These are phyloP conservation scores for Citrus cavaleriei DNA, from an alignment of 345 rosid genomes.

Conservation along the genomic window DNA sequence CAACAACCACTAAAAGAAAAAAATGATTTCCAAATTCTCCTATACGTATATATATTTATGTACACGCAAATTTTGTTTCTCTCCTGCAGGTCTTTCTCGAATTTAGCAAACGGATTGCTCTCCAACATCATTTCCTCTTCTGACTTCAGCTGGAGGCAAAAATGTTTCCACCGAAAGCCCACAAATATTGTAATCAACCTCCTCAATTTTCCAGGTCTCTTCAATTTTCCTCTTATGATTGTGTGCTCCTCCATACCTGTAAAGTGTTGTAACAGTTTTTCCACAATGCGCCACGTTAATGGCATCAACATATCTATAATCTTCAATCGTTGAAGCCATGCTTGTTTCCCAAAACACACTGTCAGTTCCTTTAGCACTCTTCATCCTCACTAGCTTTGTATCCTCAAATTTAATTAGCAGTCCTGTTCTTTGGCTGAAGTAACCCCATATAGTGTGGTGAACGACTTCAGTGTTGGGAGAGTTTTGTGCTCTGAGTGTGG, in stretches of 20 bases:
- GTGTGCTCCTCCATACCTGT: slow-evolving; percentile 56
- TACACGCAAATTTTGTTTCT: neutral
- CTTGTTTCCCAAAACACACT: slow-evolving; percentile 82
- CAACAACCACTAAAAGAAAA: neutral
- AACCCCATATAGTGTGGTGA: slow-evolving; percentile 90
- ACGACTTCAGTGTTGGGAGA: slow-evolving; percentile 63
- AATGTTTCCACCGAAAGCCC: slow-evolving; percentile 75
- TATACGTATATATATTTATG: neutral
- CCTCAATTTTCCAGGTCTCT: slow-evolving; percentile 90
- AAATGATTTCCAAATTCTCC: neutral
- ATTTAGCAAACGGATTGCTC: neutral
- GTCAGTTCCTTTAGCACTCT: slow-evolving; percentile 38
- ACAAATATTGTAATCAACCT: slow-evolving; percentile 78
- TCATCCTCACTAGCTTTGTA: slow-evolving; percentile 67
- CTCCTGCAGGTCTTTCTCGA: neutral
- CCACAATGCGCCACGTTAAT: slow-evolving; percentile 80
- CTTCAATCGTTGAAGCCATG: slow-evolving; percentile 60
- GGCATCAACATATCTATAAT: slow-evolving; percentile 58
- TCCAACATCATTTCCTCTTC: slow-evolving; percentile 42
- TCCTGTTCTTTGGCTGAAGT: slow-evolving; percentile 89
- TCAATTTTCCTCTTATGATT: slow-evolving; percentile 78
- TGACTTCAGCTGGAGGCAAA: slow-evolving; percentile 83
- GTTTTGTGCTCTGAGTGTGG: slow-evolving; percentile 56
- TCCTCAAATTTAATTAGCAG: slow-evolving; percentile 68
- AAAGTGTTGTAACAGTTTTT: slow-evolving; percentile 52